These are phyloP conservation scores for Suillus fuscotomentosus DNA, from an alignment of 768 basidiomycete species.

Conservation along the genomic window DNA sequence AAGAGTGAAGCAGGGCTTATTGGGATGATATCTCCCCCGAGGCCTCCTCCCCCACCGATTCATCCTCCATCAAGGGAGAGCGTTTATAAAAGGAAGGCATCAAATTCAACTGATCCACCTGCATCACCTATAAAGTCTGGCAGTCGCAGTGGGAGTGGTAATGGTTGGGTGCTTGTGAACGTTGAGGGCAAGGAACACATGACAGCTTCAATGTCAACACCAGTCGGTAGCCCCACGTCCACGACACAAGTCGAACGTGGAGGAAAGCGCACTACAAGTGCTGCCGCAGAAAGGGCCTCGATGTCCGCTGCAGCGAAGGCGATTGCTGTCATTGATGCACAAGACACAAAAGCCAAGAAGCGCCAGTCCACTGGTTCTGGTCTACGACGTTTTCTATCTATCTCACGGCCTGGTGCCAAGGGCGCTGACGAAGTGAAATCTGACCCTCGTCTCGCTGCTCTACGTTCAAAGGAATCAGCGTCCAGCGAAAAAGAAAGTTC, in stretches of 20 bases:
- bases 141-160: conserved; percentile 37
- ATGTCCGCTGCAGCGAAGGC: conserved; percentile 58
- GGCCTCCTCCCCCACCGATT: conserved; percentile 20
- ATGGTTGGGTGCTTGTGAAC: conserved; percentile 69
- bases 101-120: conserved; percentile 20
- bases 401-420: conserved; percentile 27
- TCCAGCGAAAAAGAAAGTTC: conserved; percentile 13
- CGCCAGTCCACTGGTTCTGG: conserved; percentile 29
- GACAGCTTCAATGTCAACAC: conserved; percentile 21
- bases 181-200: conserved; percentile 45
- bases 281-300: conserved; percentile 27
- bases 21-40: conserved; percentile 43
- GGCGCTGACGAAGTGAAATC: conserved; percentile 28
- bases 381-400: conserved; percentile 30
- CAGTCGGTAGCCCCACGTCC: conserved; percentile 25
- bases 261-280: conserved; percentile 15
- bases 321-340: conserved; percentile 58
- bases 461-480: conserved; percentile 26
- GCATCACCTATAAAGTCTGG: conserved; percentile 34
- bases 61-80: conserved; percentile 28
- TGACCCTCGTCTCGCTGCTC: conserved; percentile 22
- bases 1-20: conserved; percentile 67
- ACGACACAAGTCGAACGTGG: conserved; percentile 27
- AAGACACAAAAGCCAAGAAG: conserved; percentile 37
- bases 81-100: conserved; percentile 19